Evolutionary conservation across 2,329 filamentous ascomycete species (phyloP).

Genomic region (Cercospora nicotianae): DNA sequence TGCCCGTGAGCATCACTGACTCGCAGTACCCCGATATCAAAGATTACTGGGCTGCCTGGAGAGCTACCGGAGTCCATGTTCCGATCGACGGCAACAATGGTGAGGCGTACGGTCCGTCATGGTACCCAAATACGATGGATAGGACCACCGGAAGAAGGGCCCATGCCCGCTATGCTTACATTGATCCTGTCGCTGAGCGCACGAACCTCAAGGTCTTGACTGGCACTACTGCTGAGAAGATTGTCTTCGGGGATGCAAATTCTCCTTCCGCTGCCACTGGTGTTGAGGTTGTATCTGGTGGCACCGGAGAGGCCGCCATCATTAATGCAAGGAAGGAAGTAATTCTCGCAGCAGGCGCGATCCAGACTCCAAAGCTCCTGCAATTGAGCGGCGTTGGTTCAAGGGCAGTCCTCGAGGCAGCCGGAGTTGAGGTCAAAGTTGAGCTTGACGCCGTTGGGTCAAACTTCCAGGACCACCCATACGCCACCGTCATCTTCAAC

Average conservation of each 20-base stretch:
- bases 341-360: slow-evolving; percentile 58
- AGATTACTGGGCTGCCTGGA: slow-evolving; percentile 1
- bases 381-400: slow-evolving; percentile 61
- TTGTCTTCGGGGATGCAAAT: slow-evolving; percentile 21
- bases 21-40: not conserved
- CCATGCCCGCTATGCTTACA: slow-evolving; percentile 27
- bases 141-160: not conserved
- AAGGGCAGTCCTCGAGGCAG: slow-evolving; percentile 14
- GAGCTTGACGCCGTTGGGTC: slow-evolving; percentile 36
- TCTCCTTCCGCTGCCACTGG: slow-evolving; percentile 33
- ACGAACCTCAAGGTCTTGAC: slow-evolving; percentile 32
- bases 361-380: slow-evolving; percentile 59
- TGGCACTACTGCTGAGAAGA: slow-evolving; percentile 7
- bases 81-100: slow-evolving; percentile 6
- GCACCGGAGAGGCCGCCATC: slow-evolving; percentile 32
- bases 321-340: slow-evolving; percentile 50
- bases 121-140: slow-evolving; percentile 4
- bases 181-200: slow-evolving; percentile 35
- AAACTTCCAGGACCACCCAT: slow-evolving; percentile 31
- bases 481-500: not conserved
- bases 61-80: not conserved
- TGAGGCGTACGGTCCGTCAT: slow-evolving; percentile 1
- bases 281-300: slow-evolving; percentile 45
- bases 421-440: slow-evolving; percentile 14
- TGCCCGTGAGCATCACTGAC: not conserved